Base-by-base conservation (phyloP, 495 filamentous ascomycete genomes). In the Tuber aestivum region DNA sequence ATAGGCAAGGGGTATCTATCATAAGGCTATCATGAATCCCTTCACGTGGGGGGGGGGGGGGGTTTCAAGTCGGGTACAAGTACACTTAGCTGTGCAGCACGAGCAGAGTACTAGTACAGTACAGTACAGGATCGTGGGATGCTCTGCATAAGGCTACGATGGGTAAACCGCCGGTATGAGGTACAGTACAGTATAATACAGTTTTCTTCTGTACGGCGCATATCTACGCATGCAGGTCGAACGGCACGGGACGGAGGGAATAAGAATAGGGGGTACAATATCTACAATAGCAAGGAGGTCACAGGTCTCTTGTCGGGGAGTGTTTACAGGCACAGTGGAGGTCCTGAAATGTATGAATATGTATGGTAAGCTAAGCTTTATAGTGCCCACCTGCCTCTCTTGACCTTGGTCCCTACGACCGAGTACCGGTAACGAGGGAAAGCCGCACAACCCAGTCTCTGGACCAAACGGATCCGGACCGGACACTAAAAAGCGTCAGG, bases 361-460 rank as follows among this genome's bases (percentile, higher is more conserved):
- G 14, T 16, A 44, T 1, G n/a, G 56, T 32, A 61, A 16, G 56
- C n/a, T 16, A 61, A 32, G 56, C 10, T 61, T 16, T 32, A 61
- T 65, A 16, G 32, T 35, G 16, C 27, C n/a, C 35, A 32, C 56
- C 56, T 65, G 14, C 56, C 56, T 65, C 14, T 65, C 35, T 37
- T 61, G 32, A 42, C 68, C 71, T 23, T 68, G 42, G 37, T 44
- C 44, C 74, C 35, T 78, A 77, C 77, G 71, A 77, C 75, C 71
- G 68, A 45, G 42, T 18, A 16, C 1, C 42, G 68, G 72, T 50
- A 71, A 75, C 42, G 56, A 74, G 40, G 70, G 70, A 70, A 73
- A 70, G 20, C 21, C 27, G 38, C 50, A 65, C 37, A 35, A 35
- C 27, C 27, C 1, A 65, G 12, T 27, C 27, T 35, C 6, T 50